Base-by-base conservation (phyloP, 192 early-diverging fungal genomes). In the Coemansia sp. region DNA sequence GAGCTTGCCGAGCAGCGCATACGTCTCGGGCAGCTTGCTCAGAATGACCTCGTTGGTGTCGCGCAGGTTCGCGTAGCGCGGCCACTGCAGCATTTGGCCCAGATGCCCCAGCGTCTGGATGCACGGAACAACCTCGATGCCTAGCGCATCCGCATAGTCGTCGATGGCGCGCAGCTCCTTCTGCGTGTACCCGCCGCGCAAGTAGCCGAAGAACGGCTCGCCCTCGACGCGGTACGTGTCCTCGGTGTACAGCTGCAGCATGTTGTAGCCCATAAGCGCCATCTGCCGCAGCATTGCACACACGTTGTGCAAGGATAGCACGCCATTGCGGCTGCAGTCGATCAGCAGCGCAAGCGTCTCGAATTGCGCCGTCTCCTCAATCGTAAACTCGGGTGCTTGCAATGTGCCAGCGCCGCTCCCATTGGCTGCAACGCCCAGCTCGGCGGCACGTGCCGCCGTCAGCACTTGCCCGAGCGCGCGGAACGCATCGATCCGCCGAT, bases 81-180 rank as follows among this genome's bases (percentile, higher is more conserved):
- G 93, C 94, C 94, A 95, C 75, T 95, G 93, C 55, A 95, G 77
- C 21, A 95, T 87, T 71, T 95, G 94, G 1, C 94, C 94, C 62
- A 95, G 67, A 68, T 95, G 94, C 6, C 94, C 94, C 63, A 95
- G 74, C 11, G 92, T 95, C 77, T 95, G 94, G 44, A 95, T 95
- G 67, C 93, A 95, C 18, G 94, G 87, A 23, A 95, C 88, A 6
- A 94, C 89, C 69, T 95, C 93, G 38, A 95, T 90, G 12, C 93
- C 93, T 67, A 90, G 84, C 46, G 41, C 59, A 74, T 68, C 81
- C 1, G 93, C 93, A 62, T 94, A 93, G 63, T 94, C 87, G 63
- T 95, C 94, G 48, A 95, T 89, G 20, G 69, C 67, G 0, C 78
- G 68, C 15, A 94, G 83, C 64, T 95, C 92, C n/a, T 84, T 85